Percentiles rank a stretch among this genome's conserved stretches.
These are phyloP conservation scores for Magnolia sinica DNA, from an alignment of 164 flowering plant species.

Conservation along the genomic window DNA sequence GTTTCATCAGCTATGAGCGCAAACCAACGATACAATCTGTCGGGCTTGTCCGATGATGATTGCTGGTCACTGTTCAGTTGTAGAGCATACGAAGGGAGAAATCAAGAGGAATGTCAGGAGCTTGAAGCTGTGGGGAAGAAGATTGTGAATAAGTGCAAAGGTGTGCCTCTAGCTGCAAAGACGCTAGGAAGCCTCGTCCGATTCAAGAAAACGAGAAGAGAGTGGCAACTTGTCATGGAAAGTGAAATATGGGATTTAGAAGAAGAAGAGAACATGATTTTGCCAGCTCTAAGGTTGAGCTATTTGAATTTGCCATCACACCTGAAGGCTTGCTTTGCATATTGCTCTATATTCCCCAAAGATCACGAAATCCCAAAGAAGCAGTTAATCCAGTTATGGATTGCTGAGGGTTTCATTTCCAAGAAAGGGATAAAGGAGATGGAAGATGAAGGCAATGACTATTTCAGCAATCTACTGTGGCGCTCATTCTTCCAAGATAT, in stretches of 20 bases:
- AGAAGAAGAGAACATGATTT: not conserved
- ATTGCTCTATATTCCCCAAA: slow-evolving; percentile 25
- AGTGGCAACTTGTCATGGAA: slow-evolving; percentile 5
- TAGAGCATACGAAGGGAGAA: not conserved
- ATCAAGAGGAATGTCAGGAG: not conserved
- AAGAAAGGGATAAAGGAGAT: not conserved
- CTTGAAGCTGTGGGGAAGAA: not conserved
- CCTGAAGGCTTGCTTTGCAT: slow-evolving; percentile 19
- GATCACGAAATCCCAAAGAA: slow-evolving; percentile 7
- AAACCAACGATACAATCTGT: not conserved
- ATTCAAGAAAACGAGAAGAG: not conserved
- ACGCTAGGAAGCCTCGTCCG: not conserved
- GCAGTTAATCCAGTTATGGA: slow-evolving; percentile 17
- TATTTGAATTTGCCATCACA: slow-evolving; percentile 14
- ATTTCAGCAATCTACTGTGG: slow-evolving; percentile 14
- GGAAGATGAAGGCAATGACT: slow-evolving; percentile 8
- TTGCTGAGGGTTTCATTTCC: slow-evolving; percentile 14
- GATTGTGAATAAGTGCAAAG: slow-evolving; percentile 10
- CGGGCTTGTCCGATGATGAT: slow-evolving; percentile 12
- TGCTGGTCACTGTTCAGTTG: slow-evolving; percentile 1
- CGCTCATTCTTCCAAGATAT: slow-evolving; percentile 10
- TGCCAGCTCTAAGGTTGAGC: slow-evolving; percentile 20
- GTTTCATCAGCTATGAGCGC: slow-evolving; percentile 15
- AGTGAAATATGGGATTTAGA: slow-evolving; percentile 8
- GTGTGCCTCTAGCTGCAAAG: slow-evolving; percentile 5